Base-by-base conservation (phyloP, 371 early-diverging fungal species). In the Mortierella sp. region DNA sequence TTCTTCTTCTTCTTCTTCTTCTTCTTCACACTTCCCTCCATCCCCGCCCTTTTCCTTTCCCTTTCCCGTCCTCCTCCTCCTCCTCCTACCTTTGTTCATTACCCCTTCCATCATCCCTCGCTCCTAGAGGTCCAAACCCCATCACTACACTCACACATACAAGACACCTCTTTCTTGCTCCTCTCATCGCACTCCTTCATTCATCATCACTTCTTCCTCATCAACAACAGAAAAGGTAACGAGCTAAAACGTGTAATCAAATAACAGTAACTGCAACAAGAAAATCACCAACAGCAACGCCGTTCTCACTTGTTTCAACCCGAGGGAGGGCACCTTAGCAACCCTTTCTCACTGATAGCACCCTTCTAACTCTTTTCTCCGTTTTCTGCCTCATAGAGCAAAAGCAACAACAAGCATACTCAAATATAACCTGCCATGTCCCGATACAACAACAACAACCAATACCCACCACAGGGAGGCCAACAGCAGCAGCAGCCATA, bases 381-480 rank as follows among this genome's bases (percentile, higher is more conserved):
- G 8, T 65, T 21, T 19, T 65, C 42, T 65, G 31, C 31, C 60
- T 14, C 14, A 71, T 71, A 71, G 54, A 44, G 31, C 58, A 19
- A 52, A 38, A 57, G 6, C 73, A 19, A 52, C 54, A 57, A 6
- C 73, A 11, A 26, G 14, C 34, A 63, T 1, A 60, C 31, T n/a
- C n/a, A n/a, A 8, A 14, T 58, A 24, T 24, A 21, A 54, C 54
- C 26, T 21, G 26, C 24, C 55, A 81, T 81, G 81, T 77, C 77
- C 28, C 74, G 78, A 74, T 71, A 55, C 79, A 79, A 74, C 24
- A 79, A n/a, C 73, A 78, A 78, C 24, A 79, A 83, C 76, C 79
- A 79, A 70, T 83, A 79, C 74, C 79, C 79, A 16, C 83, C 83
- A 26, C 78, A 78, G 68, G 79, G 70, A 24, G 79, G 73, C 44